These are phyloP conservation scores for Paraurostyla sp. DNA, from an alignment of 73 alveolate species.

Conservation along the genomic window DNA sequence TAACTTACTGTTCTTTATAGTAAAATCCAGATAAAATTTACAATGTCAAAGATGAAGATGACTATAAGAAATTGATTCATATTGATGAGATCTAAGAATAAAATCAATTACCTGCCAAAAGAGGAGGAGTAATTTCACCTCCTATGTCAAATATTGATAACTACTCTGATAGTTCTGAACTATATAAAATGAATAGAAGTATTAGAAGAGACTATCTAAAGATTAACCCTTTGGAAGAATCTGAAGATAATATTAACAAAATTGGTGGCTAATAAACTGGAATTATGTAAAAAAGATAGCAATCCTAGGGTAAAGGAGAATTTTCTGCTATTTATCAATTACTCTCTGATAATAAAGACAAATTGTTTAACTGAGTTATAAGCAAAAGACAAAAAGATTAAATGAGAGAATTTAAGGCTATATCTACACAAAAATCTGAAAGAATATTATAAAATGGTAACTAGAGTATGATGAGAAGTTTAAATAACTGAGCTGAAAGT, in stretches of 20 bases:
- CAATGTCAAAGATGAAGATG: neutral
- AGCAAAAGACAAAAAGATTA: neutral
- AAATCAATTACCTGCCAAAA: neutral
- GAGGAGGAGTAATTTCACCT: neutral
- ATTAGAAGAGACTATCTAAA: constrained; percentile 25
- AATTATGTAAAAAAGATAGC: neutral
- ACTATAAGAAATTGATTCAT: neutral
- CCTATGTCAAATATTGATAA: neutral
- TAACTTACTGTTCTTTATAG: neutral
- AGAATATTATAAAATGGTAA: no score
- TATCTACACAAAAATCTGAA: no score
- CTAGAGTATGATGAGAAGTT: no score
- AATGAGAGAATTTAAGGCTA: neutral
- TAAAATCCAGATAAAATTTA: constrained; percentile 12
- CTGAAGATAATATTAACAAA: no score
- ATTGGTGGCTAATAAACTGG: no score
- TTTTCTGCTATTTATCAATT: neutral
- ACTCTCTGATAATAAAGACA: neutral
- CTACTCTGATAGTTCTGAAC: constrained; percentile 17
- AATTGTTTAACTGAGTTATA: neutral
- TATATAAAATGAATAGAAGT: constrained; percentile 27
- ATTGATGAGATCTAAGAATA: neutral
- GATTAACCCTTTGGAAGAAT: no score
- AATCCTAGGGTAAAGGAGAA: neutral
- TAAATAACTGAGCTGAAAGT: no score